phyloP scores from a whole-genome alignment of 768 basidiomycete genomes.

The Auriculariales sp. region DNA sequence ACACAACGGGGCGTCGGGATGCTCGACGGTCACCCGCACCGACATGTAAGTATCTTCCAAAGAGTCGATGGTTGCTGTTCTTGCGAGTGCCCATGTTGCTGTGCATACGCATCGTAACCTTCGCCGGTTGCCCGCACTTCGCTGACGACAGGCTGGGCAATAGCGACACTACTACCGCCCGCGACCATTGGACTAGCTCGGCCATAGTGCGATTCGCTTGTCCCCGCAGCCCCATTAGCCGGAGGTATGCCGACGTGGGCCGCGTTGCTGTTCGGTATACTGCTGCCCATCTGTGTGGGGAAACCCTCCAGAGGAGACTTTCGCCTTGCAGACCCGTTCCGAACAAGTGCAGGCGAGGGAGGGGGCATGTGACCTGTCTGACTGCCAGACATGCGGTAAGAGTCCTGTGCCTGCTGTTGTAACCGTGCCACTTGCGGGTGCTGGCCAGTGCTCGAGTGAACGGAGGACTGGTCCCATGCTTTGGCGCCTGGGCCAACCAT shows the following conservation, averaged over 20 bases:
- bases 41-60: conserved; percentile 61
- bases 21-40: conserved; percentile 39
- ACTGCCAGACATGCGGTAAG: not conserved
- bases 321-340: conserved; percentile 59
- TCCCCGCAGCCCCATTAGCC: conserved; percentile 20
- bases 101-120: not conserved
- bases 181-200: conserved; percentile 74
- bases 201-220: conserved; percentile 47
- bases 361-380: conserved; percentile 31
- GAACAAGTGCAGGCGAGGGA: conserved; percentile 67
- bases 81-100: conserved; percentile 1
- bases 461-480: conserved; percentile 82
- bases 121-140: conserved; percentile 38
- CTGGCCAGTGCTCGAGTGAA: conserved; percentile 18
- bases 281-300: conserved; percentile 34
- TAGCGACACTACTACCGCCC: conserved; percentile 31
- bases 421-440: conserved; percentile 15
- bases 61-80: conserved; percentile 23
- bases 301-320: conserved; percentile 31
- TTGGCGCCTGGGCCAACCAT: conserved; percentile 83
- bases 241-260: conserved; percentile 61
- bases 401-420: conserved; percentile 24
- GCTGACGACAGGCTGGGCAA: conserved; percentile 55
- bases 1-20: too few relatives aligned
- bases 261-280: conserved; percentile 49